These are phyloP conservation scores for Macrolepiota dolichaula DNA, from an alignment of 768 basidiomycete genomes.

Conservation along the genomic window DNA sequence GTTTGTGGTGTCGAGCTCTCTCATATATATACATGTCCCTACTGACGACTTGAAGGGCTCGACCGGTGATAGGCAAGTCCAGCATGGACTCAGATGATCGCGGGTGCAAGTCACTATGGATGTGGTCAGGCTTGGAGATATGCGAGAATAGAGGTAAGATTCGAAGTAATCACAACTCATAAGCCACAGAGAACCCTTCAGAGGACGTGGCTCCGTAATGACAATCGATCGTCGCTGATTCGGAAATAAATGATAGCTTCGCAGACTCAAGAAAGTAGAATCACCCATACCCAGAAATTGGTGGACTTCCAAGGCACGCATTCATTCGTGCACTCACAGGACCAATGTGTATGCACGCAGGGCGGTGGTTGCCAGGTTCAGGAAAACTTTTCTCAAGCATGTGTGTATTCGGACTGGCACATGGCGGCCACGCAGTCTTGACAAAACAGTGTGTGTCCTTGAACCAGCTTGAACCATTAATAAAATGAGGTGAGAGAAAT, in stretches of 20 bases:
- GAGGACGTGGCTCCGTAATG: constrained; percentile 8
- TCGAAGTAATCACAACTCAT: not conserved
- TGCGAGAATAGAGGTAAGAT: not conserved
- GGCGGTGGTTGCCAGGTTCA: constrained; percentile 20
- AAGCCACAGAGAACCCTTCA: not conserved
- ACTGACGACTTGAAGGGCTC: not conserved
- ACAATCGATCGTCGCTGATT: constrained; percentile 30
- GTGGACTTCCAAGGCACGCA: constrained; percentile 3
- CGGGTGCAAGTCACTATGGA: not conserved
- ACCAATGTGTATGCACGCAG: constrained; percentile 24
- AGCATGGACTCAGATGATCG: not conserved
- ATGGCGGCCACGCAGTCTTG: constrained; percentile 26
- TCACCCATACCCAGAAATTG: not conserved
- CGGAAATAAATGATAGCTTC: constrained; percentile 27
- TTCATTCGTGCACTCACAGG: not conserved
- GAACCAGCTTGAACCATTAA: constrained; percentile 18
- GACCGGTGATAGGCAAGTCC: constrained; percentile 5
- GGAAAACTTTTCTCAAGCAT: constrained; percentile 24
- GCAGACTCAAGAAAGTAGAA: constrained; percentile 17
- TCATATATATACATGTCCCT: constrained; percentile 9
- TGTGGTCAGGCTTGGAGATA: not conserved
- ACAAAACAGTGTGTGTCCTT: constrained; percentile 15
- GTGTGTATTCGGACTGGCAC: constrained; percentile 20
- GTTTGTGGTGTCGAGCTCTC: not conserved
- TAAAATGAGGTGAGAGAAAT: constrained; percentile 14